phyloP scores from a whole-genome alignment of 2,329 filamentous ascomycete genomes.

The Hypoxylon sp. region DNA sequence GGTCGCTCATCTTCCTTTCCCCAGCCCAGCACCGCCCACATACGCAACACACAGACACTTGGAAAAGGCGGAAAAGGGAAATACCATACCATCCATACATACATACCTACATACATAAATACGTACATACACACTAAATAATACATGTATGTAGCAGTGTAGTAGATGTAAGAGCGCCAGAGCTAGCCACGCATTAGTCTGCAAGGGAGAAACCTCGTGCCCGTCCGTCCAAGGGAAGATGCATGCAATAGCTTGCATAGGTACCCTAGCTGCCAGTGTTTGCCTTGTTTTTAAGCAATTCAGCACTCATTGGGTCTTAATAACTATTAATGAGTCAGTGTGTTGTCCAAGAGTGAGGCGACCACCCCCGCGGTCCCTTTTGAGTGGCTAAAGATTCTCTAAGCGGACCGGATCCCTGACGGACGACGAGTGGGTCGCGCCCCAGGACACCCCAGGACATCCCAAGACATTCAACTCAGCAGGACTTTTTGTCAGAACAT shows the following conservation, averaged over 20 bases:
- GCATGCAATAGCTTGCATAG: slow-evolving; percentile 48
- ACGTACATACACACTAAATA: no score
- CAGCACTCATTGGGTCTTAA: slow-evolving; percentile 49
- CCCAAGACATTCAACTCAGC: not conserved
- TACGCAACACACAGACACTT: slow-evolving; percentile 19
- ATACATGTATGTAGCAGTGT: not conserved
- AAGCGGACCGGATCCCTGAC: slow-evolving; percentile 45
- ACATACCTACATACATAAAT: no score
- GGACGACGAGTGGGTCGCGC: slow-evolving; percentile 38
- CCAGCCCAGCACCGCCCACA: slow-evolving; percentile 3
- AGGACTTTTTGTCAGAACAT: not conserved
- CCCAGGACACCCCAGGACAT: slow-evolving; percentile 27
- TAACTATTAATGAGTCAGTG: slow-evolving; percentile 52
- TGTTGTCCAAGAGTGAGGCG: slow-evolving; percentile 55
- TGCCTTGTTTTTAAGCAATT: slow-evolving; percentile 47
- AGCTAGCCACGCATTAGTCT: slow-evolving; percentile 45
- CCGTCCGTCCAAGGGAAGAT: slow-evolving; percentile 44
- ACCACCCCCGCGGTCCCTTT: slow-evolving; percentile 45
- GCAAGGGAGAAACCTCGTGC: slow-evolving; percentile 50
- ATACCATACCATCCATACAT: not conserved
- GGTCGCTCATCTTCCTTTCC: slow-evolving; percentile 31
- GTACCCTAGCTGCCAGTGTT: slow-evolving; percentile 45
- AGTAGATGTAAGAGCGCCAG: slow-evolving; percentile 25
- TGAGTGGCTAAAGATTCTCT: slow-evolving; percentile 51
- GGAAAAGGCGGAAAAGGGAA: slow-evolving; percentile 31